Conservation (phyloP, 2,329 filamentous ascomycete species). For the Pseudogymnoascus sp. region DNA sequence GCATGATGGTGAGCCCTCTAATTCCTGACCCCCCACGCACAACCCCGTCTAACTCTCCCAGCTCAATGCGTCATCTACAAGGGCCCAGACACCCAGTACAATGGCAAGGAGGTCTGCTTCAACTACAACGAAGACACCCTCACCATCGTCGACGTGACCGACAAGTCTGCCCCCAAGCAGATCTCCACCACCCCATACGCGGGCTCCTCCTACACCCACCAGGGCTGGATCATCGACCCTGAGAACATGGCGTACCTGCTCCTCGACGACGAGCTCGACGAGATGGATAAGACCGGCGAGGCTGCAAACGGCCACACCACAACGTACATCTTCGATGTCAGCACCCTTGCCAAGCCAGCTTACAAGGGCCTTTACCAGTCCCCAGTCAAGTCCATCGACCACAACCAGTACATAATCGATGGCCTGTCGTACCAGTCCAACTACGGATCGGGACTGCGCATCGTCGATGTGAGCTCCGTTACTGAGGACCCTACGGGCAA, state of each 20-base stretch:
- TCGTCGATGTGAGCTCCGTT: constrained; percentile 29
- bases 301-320: constrained; percentile 37
- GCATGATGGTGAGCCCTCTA: constrained; percentile 10
- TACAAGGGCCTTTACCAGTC: constrained; percentile 36
- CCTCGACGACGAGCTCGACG: constrained; percentile 46
- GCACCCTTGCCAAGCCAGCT: constrained; percentile 30
- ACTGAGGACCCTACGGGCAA: constrained; percentile 22
- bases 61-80: constrained; percentile 16
- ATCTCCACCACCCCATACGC: constrained; percentile 41
- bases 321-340: constrained; percentile 43
- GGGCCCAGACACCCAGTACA: constrained; percentile 18
- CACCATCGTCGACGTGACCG: constrained; percentile 37
- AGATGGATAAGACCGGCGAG: constrained; percentile 32
- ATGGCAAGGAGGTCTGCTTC: constrained; percentile 18
- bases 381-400: constrained; percentile 33
- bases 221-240: constrained; percentile 35
- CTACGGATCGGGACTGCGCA: constrained; percentile 40
- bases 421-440: constrained; percentile 39
- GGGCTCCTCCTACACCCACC: constrained; percentile 42
- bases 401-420: constrained; percentile 39
- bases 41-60: background rate
- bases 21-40: background rate
- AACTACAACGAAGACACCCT: constrained; percentile 29
- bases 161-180: constrained; percentile 32
- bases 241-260: constrained; percentile 37